A percentile compares a stretch with the other conserved stretches of the same genome.
phyloP scores from a whole-genome alignment of 2,329 filamentous ascomycete genomes.

The Tolypocladium tundrense region DNA sequence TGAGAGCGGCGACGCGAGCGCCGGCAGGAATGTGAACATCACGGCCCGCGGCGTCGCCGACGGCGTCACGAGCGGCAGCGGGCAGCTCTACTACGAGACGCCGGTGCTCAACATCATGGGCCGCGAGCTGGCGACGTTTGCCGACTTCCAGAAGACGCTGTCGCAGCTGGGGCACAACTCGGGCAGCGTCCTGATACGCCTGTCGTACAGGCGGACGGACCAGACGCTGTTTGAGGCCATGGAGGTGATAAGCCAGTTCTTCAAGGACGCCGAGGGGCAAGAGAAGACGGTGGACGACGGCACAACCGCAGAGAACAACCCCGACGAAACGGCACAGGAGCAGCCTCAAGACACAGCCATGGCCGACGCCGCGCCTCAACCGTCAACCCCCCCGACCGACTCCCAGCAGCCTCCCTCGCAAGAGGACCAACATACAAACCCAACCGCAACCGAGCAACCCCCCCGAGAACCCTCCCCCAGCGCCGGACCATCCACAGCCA shows the following conservation, averaged over 20 bases:
- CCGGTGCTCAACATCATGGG: slow-evolving; percentile 79
- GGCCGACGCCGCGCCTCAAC: slow-evolving; percentile 8
- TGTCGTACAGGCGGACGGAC: slow-evolving; percentile 67
- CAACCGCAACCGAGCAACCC: slow-evolving; percentile 10
- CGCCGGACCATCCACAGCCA: slow-evolving; percentile 2
- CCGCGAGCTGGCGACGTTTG: slow-evolving; percentile 64
- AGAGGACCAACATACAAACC: slow-evolving; percentile 1
- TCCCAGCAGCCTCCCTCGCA: background rate
- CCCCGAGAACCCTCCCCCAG: slow-evolving; percentile 1
- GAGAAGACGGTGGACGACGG: slow-evolving; percentile 7
- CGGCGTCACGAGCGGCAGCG: slow-evolving; percentile 44
- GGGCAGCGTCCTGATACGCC: slow-evolving; percentile 67
- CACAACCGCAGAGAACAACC: slow-evolving; percentile 1
- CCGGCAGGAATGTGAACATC: slow-evolving; percentile 59
- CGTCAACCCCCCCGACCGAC: background rate
- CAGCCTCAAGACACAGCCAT: slow-evolving; percentile 12
- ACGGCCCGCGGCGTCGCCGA: slow-evolving; percentile 72
- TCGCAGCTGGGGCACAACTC: slow-evolving; percentile 79
- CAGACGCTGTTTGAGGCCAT: slow-evolving; percentile 79
- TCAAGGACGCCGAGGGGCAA: slow-evolving; percentile 39
- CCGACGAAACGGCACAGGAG: slow-evolving; percentile 5
- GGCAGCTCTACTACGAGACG: slow-evolving; percentile 78
- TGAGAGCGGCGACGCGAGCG: slow-evolving; percentile 61
- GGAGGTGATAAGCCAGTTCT: slow-evolving; percentile 67
- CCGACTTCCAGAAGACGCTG: slow-evolving; percentile 80